A percentile compares a stretch with the other conserved stretches of the same genome.
Evolutionary conservation across 2,329 filamentous ascomycete genomes (phyloP).

Genomic region (Paraphoma sp.): DNA sequence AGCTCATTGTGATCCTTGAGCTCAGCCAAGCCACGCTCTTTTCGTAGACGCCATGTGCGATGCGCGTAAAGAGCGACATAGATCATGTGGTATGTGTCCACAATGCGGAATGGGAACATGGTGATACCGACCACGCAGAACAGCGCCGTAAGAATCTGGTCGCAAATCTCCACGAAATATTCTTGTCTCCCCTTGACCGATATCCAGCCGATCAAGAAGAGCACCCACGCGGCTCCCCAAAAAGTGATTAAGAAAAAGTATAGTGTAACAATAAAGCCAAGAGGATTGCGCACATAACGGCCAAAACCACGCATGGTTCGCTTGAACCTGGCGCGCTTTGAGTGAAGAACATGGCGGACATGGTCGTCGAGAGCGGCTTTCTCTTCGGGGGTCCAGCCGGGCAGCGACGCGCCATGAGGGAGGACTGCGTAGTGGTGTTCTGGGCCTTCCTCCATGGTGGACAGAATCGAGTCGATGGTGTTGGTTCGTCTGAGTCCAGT

Average conservation of each 20-base stretch:
- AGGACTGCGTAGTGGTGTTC: slow-evolving; percentile 76
- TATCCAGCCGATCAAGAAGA: slow-evolving; percentile 89
- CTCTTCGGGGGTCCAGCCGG: slow-evolving; percentile 78
- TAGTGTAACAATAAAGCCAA: slow-evolving; percentile 82
- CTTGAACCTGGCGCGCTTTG: slow-evolving; percentile 78
- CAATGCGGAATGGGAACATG: slow-evolving; percentile 71
- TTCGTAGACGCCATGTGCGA: slow-evolving; percentile 68
- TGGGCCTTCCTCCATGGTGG: slow-evolving; percentile 52
- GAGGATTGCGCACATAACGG: slow-evolving; percentile 73
- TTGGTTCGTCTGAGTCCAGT: slow-evolving; percentile 24
- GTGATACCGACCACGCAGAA: slow-evolving; percentile 70
- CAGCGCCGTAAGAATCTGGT: slow-evolving; percentile 66
- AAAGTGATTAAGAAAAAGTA: slow-evolving; percentile 88
- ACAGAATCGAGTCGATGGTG: slow-evolving; percentile 41
- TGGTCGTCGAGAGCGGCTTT: slow-evolving; percentile 81
- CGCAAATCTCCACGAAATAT: slow-evolving; percentile 62
- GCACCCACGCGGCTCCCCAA: slow-evolving; percentile 85
- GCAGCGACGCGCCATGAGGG: slow-evolving; percentile 73
- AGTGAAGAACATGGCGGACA: slow-evolving; percentile 86
- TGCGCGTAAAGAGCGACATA: slow-evolving; percentile 76
- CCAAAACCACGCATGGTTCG: slow-evolving; percentile 79
- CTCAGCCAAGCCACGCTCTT: slow-evolving; percentile 65
- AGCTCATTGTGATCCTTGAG: slow-evolving; percentile 74
- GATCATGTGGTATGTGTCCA: slow-evolving; percentile 88
- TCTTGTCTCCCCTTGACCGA: slow-evolving; percentile 75